Conservation (phyloP, 169 alveolate genomes). For the Perkinsus marinus region DNA sequence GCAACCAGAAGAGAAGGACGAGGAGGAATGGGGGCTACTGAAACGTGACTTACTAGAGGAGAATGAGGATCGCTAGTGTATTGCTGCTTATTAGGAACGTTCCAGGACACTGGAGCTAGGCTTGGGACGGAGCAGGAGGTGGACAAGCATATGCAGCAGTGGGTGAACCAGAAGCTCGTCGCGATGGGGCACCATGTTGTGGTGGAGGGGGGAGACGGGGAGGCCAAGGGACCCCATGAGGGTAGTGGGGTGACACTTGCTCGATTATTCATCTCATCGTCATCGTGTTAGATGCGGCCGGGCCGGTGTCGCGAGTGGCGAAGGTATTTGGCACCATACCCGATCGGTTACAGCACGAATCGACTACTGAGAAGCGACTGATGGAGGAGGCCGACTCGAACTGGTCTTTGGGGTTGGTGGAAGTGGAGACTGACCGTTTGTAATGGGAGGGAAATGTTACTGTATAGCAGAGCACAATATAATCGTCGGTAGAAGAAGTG, state of each 20-base stretch:
- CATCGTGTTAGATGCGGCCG: background rate
- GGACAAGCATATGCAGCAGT: background rate
- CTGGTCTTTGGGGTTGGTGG: background rate
- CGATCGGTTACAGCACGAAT: background rate
- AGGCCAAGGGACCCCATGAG: background rate
- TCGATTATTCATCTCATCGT: background rate
- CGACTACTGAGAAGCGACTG: background rate
- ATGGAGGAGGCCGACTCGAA: background rate
- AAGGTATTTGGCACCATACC: background rate
- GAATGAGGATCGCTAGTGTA: no score
- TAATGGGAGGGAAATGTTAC: background rate
- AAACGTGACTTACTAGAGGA: background rate
- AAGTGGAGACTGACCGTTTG: background rate
- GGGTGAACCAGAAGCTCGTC: background rate
- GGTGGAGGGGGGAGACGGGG: background rate
- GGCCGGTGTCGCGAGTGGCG: background rate
- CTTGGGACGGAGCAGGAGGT: background rate
- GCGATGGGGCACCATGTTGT: background rate
- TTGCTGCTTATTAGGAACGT: background rate
- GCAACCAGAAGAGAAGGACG: background rate
- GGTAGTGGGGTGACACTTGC: background rate
- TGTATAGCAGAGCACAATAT: no score
- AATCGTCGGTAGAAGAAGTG: no score
- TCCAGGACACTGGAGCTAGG: background rate
- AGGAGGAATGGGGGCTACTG: background rate